These are phyloP conservation scores for Raddia distichophylla DNA, from an alignment of 176 grass and related monocot genomes.

Conservation along the genomic window DNA sequence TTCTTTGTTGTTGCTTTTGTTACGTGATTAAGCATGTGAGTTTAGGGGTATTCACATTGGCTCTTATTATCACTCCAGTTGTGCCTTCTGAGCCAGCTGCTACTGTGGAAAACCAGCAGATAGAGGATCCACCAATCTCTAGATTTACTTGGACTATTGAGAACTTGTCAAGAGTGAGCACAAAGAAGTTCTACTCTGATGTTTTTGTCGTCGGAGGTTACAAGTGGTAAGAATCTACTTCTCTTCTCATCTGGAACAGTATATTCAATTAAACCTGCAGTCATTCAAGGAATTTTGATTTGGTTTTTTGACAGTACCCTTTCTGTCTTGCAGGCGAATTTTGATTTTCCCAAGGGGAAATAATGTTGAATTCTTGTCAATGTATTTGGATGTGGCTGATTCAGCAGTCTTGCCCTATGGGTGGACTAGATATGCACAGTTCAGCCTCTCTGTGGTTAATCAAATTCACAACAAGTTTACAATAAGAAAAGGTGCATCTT, in stretches of 20 bases:
- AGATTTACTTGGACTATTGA: constrained; percentile 98
- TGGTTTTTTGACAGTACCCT: constrained; percentile 1
- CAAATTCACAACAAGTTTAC: constrained; percentile 93
- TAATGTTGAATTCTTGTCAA: constrained; percentile 94
- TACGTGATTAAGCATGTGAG: constrained; percentile 23
- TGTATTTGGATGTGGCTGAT: constrained; percentile 99
- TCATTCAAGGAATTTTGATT: neutral
- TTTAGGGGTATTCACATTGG: constrained; percentile 29
- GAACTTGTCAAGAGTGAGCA: constrained; percentile 77
- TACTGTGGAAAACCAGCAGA: constrained; percentile 75
- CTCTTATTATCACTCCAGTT: constrained; percentile 43
- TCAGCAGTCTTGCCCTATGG: constrained; percentile 86
- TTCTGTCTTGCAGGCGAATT: constrained; percentile 70
- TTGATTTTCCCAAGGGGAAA: constrained; percentile 98
- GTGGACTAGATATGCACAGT: constrained; percentile 97
- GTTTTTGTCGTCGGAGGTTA: constrained; percentile 86
- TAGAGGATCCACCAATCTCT: constrained; percentile 83
- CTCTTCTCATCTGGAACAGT: neutral
- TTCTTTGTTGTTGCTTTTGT: constrained; percentile 28
- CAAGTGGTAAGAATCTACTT: constrained; percentile 69
- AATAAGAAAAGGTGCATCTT: constrained; percentile 86
- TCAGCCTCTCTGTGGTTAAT: constrained; percentile 85
- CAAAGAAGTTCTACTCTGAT: constrained; percentile 93
- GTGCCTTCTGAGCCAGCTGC: constrained; percentile 63
- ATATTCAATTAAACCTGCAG: neutral